phyloP scores from a whole-genome alignment of 2,329 filamentous ascomycete species.

The Capronia americana region DNA sequence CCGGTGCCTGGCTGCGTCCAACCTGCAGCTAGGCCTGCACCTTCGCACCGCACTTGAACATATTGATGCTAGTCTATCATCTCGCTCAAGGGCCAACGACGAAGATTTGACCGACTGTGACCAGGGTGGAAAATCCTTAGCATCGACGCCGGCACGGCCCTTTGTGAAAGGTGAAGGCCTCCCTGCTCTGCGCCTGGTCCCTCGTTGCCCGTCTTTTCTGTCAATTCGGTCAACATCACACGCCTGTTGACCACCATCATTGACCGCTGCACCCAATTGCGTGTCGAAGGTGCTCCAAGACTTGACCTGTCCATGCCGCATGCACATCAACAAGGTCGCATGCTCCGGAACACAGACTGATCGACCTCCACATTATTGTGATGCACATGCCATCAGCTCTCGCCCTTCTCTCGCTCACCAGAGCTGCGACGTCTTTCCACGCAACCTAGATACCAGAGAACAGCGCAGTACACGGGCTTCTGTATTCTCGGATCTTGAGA shows the following conservation, averaged over 20 bases:
- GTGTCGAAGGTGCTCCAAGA: conserved; percentile 25
- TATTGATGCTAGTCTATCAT: conserved; percentile 21
- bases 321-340: conserved; percentile 27
- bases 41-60: conserved; percentile 20
- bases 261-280: conserved; percentile 27
- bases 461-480: conserved; percentile 7
- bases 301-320: conserved; percentile 20
- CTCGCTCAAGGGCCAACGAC: conserved; percentile 1
- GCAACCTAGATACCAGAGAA: background rate
- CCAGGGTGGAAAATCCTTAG: conserved; percentile 25
- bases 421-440: conserved; percentile 18
- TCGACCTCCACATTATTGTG: conserved; percentile 24
- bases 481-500: conserved; percentile 10
- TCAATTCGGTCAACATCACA: conserved; percentile 31
- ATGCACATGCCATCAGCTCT: conserved; percentile 19
- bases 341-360: conserved; percentile 24
- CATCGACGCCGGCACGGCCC: conserved; percentile 33
- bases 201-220: conserved; percentile 25
- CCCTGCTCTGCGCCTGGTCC: conserved; percentile 22
- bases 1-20: conserved; percentile 27
- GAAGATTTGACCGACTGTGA: conserved; percentile 13
- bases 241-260: conserved; percentile 21
- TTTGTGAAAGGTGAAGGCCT: conserved; percentile 16
- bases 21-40: conserved; percentile 20
- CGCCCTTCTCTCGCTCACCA: conserved; percentile 17